phyloP scores from a whole-genome alignment of 2,329 filamentous ascomycete genomes.

The Pyrenophora graminea region DNA sequence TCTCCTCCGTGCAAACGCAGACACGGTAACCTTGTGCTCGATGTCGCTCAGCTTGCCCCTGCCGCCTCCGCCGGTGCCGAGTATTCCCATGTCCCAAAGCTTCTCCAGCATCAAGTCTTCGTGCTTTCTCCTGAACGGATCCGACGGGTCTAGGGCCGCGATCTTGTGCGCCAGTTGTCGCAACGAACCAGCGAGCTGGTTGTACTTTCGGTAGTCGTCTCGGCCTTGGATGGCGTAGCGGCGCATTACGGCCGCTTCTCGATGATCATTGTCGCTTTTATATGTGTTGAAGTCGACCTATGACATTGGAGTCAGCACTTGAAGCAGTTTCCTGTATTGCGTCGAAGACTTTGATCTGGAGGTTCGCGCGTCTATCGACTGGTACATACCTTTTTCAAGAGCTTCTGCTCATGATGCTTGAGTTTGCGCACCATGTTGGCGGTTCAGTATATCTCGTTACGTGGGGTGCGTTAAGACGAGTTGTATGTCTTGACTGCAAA shows the following conservation, averaged over 20 bases:
- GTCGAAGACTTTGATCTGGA: too few species aligned
- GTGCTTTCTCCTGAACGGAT: slow-evolving; percentile 77
- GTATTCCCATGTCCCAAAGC: slow-evolving; percentile 87
- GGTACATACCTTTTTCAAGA: slow-evolving; percentile 66
- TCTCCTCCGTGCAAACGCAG: slow-evolving; percentile 80
- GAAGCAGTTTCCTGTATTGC: background rate
- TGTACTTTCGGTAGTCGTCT: slow-evolving; percentile 72
- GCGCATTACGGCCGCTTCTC: slow-evolving; percentile 76
- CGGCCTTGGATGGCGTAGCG: slow-evolving; percentile 87
- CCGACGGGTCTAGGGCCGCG: slow-evolving; percentile 77
- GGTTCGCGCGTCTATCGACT: background rate
- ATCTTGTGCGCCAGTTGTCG: slow-evolving; percentile 89
- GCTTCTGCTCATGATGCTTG: slow-evolving; percentile 91
- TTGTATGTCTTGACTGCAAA: background rate
- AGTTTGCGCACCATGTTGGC: slow-evolving; percentile 84
- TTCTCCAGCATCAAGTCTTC: slow-evolving; percentile 89
- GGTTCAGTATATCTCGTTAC: background rate
- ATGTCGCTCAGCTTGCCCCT: slow-evolving; percentile 69
- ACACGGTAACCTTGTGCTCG: slow-evolving; percentile 86
- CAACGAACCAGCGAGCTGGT: slow-evolving; percentile 63
- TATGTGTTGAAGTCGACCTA: slow-evolving; percentile 90
- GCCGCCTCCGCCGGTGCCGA: slow-evolving; percentile 67
- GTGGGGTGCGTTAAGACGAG: background rate
- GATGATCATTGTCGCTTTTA: slow-evolving; percentile 85
- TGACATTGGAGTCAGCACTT: background rate